A percentile compares a stretch with the other conserved stretches of the same genome.
Evolutionary conservation across 1,284 basidiomycete species (phyloP).

Genomic region (Pholiota adiposa): DNA sequence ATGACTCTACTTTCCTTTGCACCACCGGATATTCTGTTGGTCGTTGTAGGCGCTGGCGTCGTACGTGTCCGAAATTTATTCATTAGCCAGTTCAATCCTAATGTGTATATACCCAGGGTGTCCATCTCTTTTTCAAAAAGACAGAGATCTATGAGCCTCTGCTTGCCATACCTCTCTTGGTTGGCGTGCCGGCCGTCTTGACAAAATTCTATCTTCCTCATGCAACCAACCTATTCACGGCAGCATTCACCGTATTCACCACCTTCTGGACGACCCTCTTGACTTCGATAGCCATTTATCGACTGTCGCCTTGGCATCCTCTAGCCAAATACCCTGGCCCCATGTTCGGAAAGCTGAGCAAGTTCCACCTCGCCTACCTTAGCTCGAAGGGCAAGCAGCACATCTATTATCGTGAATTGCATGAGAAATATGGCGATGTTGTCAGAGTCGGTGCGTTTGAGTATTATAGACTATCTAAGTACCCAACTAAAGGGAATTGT

Average conservation of each 20-base stretch:
- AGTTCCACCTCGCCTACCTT: constrained; percentile 37
- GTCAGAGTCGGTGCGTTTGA: constrained; percentile 44
- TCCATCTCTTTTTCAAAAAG: constrained; percentile 36
- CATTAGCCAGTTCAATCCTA: not conserved
- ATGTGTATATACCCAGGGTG: constrained; percentile 22
- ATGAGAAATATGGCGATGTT: constrained; percentile 46
- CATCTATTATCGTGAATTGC: constrained; percentile 35
- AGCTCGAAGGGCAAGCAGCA: constrained; percentile 41
- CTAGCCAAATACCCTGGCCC: constrained; percentile 50
- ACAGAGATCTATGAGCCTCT: constrained; percentile 33
- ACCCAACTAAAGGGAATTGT: not conserved
- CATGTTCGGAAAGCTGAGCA: constrained; percentile 38
- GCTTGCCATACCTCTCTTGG: constrained; percentile 26
- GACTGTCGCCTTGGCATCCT: constrained; percentile 52
- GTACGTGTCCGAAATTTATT: constrained; percentile 7
- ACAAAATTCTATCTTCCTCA: constrained; percentile 24
- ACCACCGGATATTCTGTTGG: constrained; percentile 13
- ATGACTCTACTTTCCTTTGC: constrained; percentile 7
- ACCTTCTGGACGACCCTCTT: constrained; percentile 31
- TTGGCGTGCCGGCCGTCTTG: constrained; percentile 30
- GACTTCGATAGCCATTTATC: constrained; percentile 42
- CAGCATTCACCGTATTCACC: constrained; percentile 21
- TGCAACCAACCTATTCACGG: constrained; percentile 16
- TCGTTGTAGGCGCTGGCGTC: constrained; percentile 19
- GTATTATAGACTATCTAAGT: not conserved